phyloP scores from a whole-genome alignment of 2,329 filamentous ascomycete genomes.

The Endocalyx cinctus region DNA sequence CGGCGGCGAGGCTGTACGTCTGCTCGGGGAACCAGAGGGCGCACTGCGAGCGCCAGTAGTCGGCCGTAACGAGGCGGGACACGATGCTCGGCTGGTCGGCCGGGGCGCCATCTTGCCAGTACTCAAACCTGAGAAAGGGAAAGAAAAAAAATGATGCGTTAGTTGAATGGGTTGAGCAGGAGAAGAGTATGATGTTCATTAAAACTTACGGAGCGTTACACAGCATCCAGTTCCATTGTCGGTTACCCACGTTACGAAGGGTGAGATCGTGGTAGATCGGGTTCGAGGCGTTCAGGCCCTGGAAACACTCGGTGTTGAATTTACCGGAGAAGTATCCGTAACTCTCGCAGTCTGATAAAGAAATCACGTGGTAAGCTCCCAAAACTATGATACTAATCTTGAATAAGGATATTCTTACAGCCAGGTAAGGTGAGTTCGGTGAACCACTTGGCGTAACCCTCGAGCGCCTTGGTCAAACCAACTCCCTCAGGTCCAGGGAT shows the following conservation, averaged over 20 bases:
- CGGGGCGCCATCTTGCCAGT: constrained; percentile 44
- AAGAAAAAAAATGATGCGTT: constrained; percentile 1
- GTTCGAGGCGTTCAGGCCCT: constrained; percentile 46
- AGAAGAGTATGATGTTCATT: too few relatives aligned
- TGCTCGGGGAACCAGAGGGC: constrained; percentile 48
- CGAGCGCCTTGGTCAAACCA: constrained; percentile 48
- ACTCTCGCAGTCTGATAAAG: constrained; percentile 33
- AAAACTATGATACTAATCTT: background rate
- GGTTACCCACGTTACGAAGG: constrained; percentile 39
- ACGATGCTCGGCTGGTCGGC: constrained; percentile 39
- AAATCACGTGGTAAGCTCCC: background rate
- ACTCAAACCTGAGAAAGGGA: constrained; percentile 16
- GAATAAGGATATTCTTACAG: constrained; percentile 33
- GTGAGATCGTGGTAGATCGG: constrained; percentile 46
- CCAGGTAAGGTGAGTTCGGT: constrained; percentile 40
- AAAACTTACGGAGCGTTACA: constrained; percentile 65
- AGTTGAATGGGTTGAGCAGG: constrained; percentile 45
- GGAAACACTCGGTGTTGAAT: constrained; percentile 43
- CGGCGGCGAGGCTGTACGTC: constrained; percentile 41
- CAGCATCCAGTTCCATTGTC: constrained; percentile 57
- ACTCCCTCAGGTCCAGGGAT: constrained; percentile 38
- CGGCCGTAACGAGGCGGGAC: constrained; percentile 43
- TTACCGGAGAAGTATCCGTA: constrained; percentile 45
- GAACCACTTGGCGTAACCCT: constrained; percentile 52
- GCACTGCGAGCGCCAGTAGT: constrained; percentile 55